Evolutionary conservation across 2,329 filamentous ascomycete genomes (phyloP), one percentile per base, ranked within the genome.

Genomic region (Exophiala bonariae): DNA sequence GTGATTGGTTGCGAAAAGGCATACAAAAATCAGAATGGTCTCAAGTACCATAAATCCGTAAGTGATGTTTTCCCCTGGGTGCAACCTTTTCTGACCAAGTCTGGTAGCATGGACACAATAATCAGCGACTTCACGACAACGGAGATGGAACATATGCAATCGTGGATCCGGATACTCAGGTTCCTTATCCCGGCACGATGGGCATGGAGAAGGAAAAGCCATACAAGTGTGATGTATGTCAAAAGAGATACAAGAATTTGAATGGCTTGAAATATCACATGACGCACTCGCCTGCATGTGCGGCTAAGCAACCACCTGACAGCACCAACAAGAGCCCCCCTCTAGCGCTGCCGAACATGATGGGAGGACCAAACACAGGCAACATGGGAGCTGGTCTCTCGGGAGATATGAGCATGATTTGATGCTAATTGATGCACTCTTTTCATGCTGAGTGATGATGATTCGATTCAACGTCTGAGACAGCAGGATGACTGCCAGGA

Each of bases 151-250:
- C 93, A 2, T 97, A 96, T 66, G 97, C 92, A 0, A 99, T 99
- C 58, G 92, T 99, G 41, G 95, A 99, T 61, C 93, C 93, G 0
- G 88, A 96, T 63, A 97, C 93, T 0, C 93, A 88, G 20, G 82
- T 89, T 1, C 93, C 93, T 0, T 99, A 97, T 57, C 93, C 93
- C 0, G 93, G 93, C 23, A 97, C 93, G 1, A 76, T 96, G 28
- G 93, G 93, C n/a, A 99, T 99, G 93, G 93, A 99, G 72, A 99
- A 97, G 68, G 92, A 97, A 74, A 99, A 99, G 75, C 93, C 93
- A 2, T 97, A 97, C 67, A 91, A 91, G 64, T 99, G 93, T 68
- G 91, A 97, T 57, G 86, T 90, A 9, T 99, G 93, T 65, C 91
- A 92, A 61, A 99, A 99, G 76, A 87, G 93, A 42, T 99, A 99